phyloP scores from a whole-genome alignment of 768 basidiomycete genomes.

The Rhodocollybia butyracea region DNA sequence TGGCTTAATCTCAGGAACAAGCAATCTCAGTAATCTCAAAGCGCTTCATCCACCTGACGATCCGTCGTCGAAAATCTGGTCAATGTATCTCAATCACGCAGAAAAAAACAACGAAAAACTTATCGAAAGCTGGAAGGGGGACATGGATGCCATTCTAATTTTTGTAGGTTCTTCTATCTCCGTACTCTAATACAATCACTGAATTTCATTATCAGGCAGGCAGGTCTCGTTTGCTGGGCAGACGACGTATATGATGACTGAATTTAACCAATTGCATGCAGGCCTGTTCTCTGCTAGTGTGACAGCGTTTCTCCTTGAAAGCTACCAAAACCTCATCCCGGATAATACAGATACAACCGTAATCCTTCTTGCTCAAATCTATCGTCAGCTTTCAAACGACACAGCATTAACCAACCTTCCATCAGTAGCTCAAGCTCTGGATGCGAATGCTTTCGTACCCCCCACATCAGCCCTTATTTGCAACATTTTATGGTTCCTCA shows the following conservation, averaged over 20 bases:
- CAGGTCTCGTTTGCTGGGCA: too few species aligned
- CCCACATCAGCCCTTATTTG: slow-evolving; percentile 29
- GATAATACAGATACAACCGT: slow-evolving; percentile 24
- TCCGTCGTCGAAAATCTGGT: slow-evolving; percentile 36
- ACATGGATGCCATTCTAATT: slow-evolving; percentile 39
- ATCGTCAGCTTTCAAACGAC: slow-evolving; percentile 23
- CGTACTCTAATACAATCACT: not conserved
- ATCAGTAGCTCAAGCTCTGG: not conserved
- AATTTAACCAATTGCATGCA: slow-evolving; percentile 20
- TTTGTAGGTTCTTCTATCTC: slow-evolving; percentile 25
- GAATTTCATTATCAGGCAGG: too few species aligned
- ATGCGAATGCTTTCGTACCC: slow-evolving; percentile 20
- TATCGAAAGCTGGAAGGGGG: slow-evolving; percentile 35
- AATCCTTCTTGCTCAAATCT: slow-evolving; percentile 27
- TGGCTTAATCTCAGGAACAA: not conserved
- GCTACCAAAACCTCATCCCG: slow-evolving; percentile 30
- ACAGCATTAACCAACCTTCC: slow-evolving; percentile 7
- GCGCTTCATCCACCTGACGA: slow-evolving; percentile 22
- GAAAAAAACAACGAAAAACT: slow-evolving; percentile 28
- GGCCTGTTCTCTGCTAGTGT: slow-evolving; percentile 39
- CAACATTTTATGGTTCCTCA: slow-evolving; percentile 45
- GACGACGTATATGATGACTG: too few species aligned
- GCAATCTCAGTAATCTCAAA: not conserved
- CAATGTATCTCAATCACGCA: slow-evolving; percentile 31
- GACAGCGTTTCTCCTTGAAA: slow-evolving; percentile 37